Evolutionary conservation across 2,329 filamentous ascomycete species (phyloP), one percentile per base, ranked within the genome.

Genomic region (Amylocarpus encephaloides): DNA sequence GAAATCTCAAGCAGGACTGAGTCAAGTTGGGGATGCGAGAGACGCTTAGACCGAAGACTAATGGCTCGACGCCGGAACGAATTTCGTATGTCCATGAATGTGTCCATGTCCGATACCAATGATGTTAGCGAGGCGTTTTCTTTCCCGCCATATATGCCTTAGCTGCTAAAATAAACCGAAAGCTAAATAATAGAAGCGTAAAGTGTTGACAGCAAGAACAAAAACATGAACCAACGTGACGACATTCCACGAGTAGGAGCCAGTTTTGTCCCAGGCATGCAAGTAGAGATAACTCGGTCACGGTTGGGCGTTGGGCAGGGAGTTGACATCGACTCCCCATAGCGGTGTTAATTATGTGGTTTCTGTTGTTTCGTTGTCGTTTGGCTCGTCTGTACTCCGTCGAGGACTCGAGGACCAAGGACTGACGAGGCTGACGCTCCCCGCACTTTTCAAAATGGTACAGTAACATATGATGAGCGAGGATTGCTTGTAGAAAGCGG

Each of bases 71-170:
- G 61, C 58, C 55, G 51, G 43, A 29, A 62, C 60, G 59, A 63
- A 59, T 63, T 56, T 62, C 53, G 41, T 59, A 36, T 18, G 46
- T 55, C 18, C 4, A 18, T 12, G 18, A 43, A 48, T 43, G 30
- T 48, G 51, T 60, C 45, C 45, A 55, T 57, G 57, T 54, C 52
- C 50, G 60, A 63, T 65, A 65, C 60, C 61, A 63, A 45, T 61
- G 58, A 60, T 58, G 46, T 63, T 63, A 64, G 62, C 60, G 62
- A 38, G 56, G 61, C 59, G 55, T 26, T 61, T 62, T 53, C 34
- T 48, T 51, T 46, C 39, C 34, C 43, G 46, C 38, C 41, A 60
- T 38, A 62, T 64, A 62, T 62, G 59, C 56, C 59, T 62, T 62
- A 58, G 54, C 59, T 40, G 43, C 49, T 62, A 57, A 60, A 56